A percentile compares a stretch with the other conserved stretches of the same genome.
These are phyloP conservation scores for Coriolopsis trogii DNA, from an alignment of 1,284 basidiomycete species.

Conservation along the genomic window DNA sequence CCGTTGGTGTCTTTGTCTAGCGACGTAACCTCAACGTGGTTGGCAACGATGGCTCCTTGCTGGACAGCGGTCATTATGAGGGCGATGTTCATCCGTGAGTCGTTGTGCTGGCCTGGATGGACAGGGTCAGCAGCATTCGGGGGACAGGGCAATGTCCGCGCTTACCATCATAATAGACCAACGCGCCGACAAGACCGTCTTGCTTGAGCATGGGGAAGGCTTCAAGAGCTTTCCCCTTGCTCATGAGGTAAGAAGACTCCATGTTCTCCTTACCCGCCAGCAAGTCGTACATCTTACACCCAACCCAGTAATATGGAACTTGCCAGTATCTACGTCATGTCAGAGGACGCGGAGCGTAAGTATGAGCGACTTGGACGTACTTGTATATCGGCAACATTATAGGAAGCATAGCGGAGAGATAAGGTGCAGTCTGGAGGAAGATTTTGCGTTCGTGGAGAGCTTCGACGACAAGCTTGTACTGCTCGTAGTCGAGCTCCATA, in stretches of 20 bases:
- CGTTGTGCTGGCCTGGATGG: constrained; percentile 91
- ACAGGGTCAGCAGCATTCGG: not conserved
- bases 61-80: constrained; percentile 94
- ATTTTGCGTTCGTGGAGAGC: constrained; percentile 92
- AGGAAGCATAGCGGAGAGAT: constrained; percentile 90
- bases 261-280: constrained; percentile 97
- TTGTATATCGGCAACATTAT: constrained; percentile 95
- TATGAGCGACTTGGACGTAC: constrained; percentile 39
- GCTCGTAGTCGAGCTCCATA: constrained; percentile 94
- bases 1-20: constrained; percentile 68
- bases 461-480: constrained; percentile 95
- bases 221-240: constrained; percentile 90
- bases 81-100: constrained; percentile 97
- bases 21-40: constrained; percentile 87
- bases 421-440: constrained; percentile 95
- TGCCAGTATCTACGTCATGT: constrained; percentile 81
- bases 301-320: constrained; percentile 94
- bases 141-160: not conserved
- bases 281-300: constrained; percentile 96
- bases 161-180: constrained; percentile 96
- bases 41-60: constrained; percentile 87
- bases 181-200: constrained; percentile 91
- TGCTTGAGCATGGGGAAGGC: constrained; percentile 96
- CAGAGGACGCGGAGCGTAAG: not conserved
- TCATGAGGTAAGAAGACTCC: constrained; percentile 95